Evolutionary conservation across 306 rosid species (phyloP).

Genomic region (Corylus avellana): DNA sequence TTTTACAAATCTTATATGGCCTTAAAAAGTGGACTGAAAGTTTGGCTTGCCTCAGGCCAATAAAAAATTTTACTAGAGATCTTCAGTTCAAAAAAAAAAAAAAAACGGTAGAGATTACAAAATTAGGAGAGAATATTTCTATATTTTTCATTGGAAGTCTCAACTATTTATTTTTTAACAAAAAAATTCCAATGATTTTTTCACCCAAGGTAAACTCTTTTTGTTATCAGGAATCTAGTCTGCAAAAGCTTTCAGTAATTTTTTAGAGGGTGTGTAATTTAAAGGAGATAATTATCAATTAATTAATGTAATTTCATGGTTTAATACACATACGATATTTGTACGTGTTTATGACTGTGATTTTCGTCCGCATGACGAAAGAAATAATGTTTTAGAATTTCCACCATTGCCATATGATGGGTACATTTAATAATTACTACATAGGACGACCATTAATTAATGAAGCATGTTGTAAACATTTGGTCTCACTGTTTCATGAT

Average conservation of each 20-base stretch:
- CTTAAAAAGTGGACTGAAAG: neutral
- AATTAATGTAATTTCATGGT: neutral
- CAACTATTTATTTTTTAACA: too few relatives aligned
- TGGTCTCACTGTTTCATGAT: slow-evolving; percentile 10
- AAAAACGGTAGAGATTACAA: too few relatives aligned
- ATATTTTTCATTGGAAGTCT: too few relatives aligned
- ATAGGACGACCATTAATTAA: neutral
- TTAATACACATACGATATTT: neutral
- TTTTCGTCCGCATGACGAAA: neutral
- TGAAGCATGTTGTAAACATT: neutral
- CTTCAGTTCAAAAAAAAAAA: too few relatives aligned
- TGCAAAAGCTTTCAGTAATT: too few relatives aligned
- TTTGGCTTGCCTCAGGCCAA: too few relatives aligned
- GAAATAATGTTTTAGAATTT: neutral
- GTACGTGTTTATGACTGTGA: neutral
- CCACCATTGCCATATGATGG: neutral
- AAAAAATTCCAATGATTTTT: too few relatives aligned
- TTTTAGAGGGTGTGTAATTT: too few relatives aligned
- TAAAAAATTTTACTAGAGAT: too few relatives aligned
- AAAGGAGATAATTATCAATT: neutral
- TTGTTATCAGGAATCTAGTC: too few relatives aligned
- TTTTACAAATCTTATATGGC: neutral
- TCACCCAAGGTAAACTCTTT: too few relatives aligned
- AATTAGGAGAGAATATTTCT: too few relatives aligned
- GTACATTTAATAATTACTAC: neutral